Evolutionary conservation across 1,139 yeast species (phyloP).

Genomic region (Blastobotrys raffinosifermentans): DNA sequence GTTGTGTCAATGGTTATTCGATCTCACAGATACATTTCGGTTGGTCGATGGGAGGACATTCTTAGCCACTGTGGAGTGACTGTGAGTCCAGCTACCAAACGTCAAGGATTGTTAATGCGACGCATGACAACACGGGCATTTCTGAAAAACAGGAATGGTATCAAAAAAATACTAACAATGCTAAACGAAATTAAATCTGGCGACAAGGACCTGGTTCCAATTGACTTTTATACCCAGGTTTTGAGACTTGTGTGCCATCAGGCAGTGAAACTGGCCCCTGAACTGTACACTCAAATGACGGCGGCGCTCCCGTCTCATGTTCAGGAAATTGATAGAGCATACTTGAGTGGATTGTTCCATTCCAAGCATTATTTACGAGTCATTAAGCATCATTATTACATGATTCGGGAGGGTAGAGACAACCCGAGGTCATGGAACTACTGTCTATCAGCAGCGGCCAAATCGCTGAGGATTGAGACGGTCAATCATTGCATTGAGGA

Average conservation of each 20-base stretch:
- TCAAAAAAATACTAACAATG: too few species aligned
- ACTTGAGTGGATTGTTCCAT: conserved; percentile 8
- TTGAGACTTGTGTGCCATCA: background rate
- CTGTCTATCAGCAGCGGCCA: conserved; percentile 8
- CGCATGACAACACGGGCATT: too few species aligned
- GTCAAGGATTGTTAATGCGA: too few species aligned
- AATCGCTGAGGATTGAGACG: conserved; percentile 2
- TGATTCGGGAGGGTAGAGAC: conserved; percentile 2
- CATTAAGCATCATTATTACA: conserved; percentile 5
- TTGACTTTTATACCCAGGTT: too few species aligned
- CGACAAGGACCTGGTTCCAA: too few species aligned
- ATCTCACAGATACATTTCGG: too few species aligned
- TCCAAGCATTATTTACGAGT: conserved; percentile 2
- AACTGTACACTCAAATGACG: background rate
- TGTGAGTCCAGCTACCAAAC: too few species aligned
- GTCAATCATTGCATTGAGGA: background rate
- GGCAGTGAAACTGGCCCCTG: background rate
- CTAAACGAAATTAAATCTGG: too few species aligned
- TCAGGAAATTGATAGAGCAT: conserved; percentile 1
- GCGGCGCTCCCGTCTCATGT: background rate
- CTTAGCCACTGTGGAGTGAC: too few species aligned
- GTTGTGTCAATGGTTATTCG: too few species aligned
- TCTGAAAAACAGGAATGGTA: too few species aligned
- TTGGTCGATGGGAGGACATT: too few species aligned
- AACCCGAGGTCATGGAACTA: conserved; percentile 11